phyloP scores from a whole-genome alignment of 2,329 filamentous ascomycete species.

The Stagonosporopsis rhizophila region DNA sequence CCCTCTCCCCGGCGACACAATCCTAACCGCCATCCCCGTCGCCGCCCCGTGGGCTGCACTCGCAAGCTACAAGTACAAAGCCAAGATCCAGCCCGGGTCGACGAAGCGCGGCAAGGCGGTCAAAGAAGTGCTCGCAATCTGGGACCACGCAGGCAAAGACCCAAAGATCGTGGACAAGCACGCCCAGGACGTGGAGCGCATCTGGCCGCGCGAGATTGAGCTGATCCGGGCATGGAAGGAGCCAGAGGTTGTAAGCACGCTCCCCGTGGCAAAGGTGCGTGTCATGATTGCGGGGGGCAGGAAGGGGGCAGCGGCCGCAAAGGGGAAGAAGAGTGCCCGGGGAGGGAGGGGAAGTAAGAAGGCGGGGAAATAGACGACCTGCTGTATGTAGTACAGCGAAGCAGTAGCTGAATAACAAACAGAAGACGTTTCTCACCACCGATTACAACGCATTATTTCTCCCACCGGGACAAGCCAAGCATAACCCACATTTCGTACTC shows the following conservation, averaged over 20 bases:
- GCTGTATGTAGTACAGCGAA: no score
- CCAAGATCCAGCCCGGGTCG: conserved; percentile 87
- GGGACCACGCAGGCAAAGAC: conserved; percentile 71
- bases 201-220: conserved; percentile 88
- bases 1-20: conserved; percentile 82
- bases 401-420: no score
- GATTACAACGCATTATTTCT: no score
- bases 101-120: conserved; percentile 95
- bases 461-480: no score
- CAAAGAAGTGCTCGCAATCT: conserved; percentile 84
- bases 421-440: no score
- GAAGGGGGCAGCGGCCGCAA: conserved; percentile 37
- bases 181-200: conserved; percentile 68
- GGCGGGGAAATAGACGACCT: no score
- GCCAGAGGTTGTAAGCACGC: conserved; percentile 78
- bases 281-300: conserved; percentile 69
- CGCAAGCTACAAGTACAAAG: conserved; percentile 85
- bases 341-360: conserved; percentile 45
- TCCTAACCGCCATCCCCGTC: conserved; percentile 69
- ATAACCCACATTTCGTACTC: no score
- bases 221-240: conserved; percentile 81
- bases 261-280: conserved; percentile 81
- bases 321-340: conserved; percentile 37
- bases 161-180: conserved; percentile 53
- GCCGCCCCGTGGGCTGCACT: conserved; percentile 70